A percentile compares a stretch with the other conserved stretches of the same genome.
Evolutionary conservation across 2,329 filamentous ascomycete genomes (phyloP).

Genomic region (Hirsutella rhossiliensis): DNA sequence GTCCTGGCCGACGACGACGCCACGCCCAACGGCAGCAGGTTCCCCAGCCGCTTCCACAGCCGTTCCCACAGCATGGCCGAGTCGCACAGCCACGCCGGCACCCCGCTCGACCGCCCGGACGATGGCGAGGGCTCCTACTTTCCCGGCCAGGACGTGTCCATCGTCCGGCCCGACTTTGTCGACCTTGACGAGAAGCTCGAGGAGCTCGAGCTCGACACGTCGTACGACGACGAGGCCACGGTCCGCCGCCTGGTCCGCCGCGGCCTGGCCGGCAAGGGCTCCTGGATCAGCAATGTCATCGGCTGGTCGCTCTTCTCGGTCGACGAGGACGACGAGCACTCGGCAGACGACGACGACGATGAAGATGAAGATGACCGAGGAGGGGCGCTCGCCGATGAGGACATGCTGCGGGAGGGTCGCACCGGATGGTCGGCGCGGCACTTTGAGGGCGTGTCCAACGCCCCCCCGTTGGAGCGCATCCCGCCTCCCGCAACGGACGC

Average conservation of each 20-base stretch:
- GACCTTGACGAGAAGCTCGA: slow-evolving; percentile 48
- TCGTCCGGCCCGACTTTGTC: slow-evolving; percentile 49
- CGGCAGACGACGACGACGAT: slow-evolving; percentile 28
- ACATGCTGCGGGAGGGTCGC: slow-evolving; percentile 14
- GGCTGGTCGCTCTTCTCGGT: slow-evolving; percentile 52
- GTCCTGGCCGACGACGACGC: slow-evolving; percentile 24
- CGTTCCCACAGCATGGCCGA: slow-evolving; percentile 21
- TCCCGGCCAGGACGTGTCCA: slow-evolving; percentile 21
- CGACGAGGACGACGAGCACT: slow-evolving; percentile 45
- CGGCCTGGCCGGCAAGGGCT: slow-evolving; percentile 37
- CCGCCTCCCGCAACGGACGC: slow-evolving; percentile 38
- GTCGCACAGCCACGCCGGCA: slow-evolving; percentile 26
- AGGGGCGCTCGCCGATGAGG: slow-evolving; percentile 12
- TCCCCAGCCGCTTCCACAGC: slow-evolving; percentile 37
- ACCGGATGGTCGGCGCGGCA: slow-evolving; percentile 22
- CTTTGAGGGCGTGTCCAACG: slow-evolving; percentile 26
- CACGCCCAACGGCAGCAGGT: slow-evolving; percentile 28
- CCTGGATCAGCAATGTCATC: slow-evolving; percentile 47
- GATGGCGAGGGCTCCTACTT: slow-evolving; percentile 30
- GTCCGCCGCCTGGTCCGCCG: slow-evolving; percentile 44
- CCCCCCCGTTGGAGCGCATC: slow-evolving; percentile 32
- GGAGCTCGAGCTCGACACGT: slow-evolving; percentile 36
- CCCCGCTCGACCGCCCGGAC: slow-evolving; percentile 27
- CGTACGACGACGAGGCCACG: slow-evolving; percentile 44
- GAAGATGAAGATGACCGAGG: slow-evolving; percentile 18